Evolutionary conservation across 2,329 filamentous ascomycete species (phyloP).

Genomic region (Grosmannia clavigera): DNA sequence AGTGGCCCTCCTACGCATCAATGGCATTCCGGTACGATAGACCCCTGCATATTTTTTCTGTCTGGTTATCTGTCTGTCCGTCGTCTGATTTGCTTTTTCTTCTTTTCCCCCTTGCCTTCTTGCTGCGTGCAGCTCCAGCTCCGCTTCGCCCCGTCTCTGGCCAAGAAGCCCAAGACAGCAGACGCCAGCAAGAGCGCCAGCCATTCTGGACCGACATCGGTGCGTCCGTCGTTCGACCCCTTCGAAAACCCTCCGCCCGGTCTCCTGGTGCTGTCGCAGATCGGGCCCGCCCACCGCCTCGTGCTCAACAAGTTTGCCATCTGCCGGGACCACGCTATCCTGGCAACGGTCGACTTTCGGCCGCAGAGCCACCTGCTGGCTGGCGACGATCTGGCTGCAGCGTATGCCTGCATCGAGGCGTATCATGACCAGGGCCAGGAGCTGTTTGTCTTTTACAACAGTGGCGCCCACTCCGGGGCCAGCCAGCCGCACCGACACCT

Average conservation of each 20-base stretch:
- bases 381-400: conserved; percentile 44
- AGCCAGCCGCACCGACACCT: conserved; percentile 62
- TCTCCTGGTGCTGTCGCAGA: conserved; percentile 40
- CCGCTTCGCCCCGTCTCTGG: conserved; percentile 56
- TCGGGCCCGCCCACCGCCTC: conserved; percentile 37
- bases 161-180: conserved; percentile 49
- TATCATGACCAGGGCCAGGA: conserved; percentile 27
- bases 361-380: conserved; percentile 54
- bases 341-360: conserved; percentile 51
- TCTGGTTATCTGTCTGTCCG: background rate
- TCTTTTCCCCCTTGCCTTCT: background rate
- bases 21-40: conserved; percentile 28
- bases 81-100: background rate
- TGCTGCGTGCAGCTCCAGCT: conserved; percentile 49
- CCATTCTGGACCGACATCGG: conserved; percentile 31
- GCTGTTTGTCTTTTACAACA: conserved; percentile 60
- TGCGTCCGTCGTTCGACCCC: conserved; percentile 34
- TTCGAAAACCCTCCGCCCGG: conserved; percentile 48
- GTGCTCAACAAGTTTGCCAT: conserved; percentile 68
- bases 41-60: background rate
- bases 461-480: conserved; percentile 53
- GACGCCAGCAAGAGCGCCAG: conserved; percentile 32
- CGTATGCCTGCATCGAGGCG: conserved; percentile 48
- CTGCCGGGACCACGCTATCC: conserved; percentile 58
- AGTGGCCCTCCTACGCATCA: conserved; percentile 32